Percentiles rank a stretch among this genome's conserved stretches.
phyloP scores from a whole-genome alignment of 2,329 filamentous ascomycete species.

The Trichoderma citrinoviride region DNA sequence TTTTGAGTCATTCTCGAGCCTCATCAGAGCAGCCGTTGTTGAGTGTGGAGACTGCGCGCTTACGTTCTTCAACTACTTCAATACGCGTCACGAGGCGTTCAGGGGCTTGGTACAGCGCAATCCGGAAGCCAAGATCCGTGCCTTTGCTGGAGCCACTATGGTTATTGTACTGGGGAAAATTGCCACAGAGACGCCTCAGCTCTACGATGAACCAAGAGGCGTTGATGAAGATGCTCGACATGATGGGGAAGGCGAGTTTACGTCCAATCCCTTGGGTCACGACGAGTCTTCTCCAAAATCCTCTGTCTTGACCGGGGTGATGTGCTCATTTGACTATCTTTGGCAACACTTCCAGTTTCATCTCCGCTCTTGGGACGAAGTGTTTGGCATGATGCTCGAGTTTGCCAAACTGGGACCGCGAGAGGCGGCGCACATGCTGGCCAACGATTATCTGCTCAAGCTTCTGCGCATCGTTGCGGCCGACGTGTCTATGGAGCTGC shows the following conservation, averaged over 20 bases:
- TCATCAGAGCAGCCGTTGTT: constrained; percentile 48
- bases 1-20: constrained; percentile 53
- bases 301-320: constrained; percentile 38
- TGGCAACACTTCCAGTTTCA: constrained; percentile 62
- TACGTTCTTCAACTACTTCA: constrained; percentile 61
- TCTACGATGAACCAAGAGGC: constrained; percentile 41
- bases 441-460: constrained; percentile 58
- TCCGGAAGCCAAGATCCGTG: constrained; percentile 55
- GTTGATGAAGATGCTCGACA: not conserved
- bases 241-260: not conserved
- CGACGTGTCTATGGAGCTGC: constrained; percentile 52
- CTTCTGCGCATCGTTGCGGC: constrained; percentile 60
- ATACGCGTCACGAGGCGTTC: constrained; percentile 53
- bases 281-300: constrained; percentile 14
- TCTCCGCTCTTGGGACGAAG: constrained; percentile 71
- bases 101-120: constrained; percentile 64
- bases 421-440: constrained; percentile 59
- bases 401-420: constrained; percentile 61
- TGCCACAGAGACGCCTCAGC: constrained; percentile 44
- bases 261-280: not conserved
- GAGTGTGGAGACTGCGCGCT: constrained; percentile 54
- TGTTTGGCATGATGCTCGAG: constrained; percentile 67
- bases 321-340: constrained; percentile 52
- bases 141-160: constrained; percentile 50
- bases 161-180: constrained; percentile 53